Percentiles rank a stretch among this genome's conserved stretches.
These are phyloP conservation scores for Eucalyptus regnans DNA, from an alignment of 345 rosid species.

Conservation along the genomic window DNA sequence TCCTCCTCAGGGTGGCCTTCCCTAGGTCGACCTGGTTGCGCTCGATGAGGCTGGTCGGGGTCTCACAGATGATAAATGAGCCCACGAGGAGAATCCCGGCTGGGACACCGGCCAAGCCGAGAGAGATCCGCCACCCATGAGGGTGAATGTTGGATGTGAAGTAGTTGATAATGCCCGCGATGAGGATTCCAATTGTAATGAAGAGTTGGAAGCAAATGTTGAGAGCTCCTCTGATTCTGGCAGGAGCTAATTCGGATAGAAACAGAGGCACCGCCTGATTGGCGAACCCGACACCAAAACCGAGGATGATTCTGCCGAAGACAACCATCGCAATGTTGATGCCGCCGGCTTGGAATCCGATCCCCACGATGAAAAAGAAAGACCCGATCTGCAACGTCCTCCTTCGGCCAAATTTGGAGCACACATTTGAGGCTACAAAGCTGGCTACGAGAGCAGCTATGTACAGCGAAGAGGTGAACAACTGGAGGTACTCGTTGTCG, in stretches of 20 bases:
- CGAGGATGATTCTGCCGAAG: constrained; percentile 10
- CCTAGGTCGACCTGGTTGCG: neutral
- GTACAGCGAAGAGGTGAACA: constrained; percentile 14
- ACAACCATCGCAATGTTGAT: constrained; percentile 1
- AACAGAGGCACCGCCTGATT: neutral
- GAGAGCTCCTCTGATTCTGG: neutral
- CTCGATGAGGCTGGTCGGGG: neutral
- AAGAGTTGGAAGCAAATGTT: neutral
- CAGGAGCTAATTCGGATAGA: neutral
- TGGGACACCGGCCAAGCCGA: neutral
- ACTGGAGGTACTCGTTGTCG: constrained; percentile 7
- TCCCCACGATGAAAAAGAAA: neutral
- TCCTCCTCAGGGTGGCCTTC: neutral
- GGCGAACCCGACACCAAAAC: constrained; percentile 11
- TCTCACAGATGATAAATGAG: neutral
- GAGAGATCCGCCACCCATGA: neutral
- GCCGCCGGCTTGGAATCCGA: neutral
- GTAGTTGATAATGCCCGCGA: neutral
- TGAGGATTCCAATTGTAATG: neutral
- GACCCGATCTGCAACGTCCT: constrained; percentile 3
- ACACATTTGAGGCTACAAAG: constrained; percentile 1
- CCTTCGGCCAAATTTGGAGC: constrained; percentile 6
- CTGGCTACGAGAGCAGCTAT: constrained; percentile 7
- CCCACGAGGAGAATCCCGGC: neutral
- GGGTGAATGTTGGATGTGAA: neutral